These are phyloP conservation scores for Rhododendron kiyosumense DNA, from an alignment of 148 eudicot species.

Conservation along the genomic window DNA sequence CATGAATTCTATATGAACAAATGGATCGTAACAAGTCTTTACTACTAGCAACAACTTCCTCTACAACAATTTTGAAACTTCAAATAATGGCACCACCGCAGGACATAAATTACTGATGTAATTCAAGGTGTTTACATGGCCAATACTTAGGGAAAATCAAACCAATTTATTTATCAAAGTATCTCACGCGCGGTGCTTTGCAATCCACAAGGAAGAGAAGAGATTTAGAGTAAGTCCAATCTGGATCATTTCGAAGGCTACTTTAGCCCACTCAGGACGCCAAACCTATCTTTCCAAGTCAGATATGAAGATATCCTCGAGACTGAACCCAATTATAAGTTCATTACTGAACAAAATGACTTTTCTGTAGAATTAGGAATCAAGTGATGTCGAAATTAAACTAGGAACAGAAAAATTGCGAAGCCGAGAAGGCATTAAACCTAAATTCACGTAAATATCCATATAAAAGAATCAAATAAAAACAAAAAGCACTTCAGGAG, in stretches of 20 bases:
- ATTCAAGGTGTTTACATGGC: neutral
- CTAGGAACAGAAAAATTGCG: neutral
- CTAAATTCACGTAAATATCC: neutral
- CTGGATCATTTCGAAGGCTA: neutral
- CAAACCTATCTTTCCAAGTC: neutral
- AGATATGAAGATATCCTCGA: neutral
- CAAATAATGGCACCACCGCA: neutral
- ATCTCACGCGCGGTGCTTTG: neutral
- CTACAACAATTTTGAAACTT: neutral
- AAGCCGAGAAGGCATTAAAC: neutral
- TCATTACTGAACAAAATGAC: neutral
- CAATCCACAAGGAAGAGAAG: neutral
- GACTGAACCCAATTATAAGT: neutral
- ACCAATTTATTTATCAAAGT: neutral
- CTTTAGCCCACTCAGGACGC: neutral
- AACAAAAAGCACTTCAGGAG: neutral
- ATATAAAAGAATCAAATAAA: neutral
- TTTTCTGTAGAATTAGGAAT: neutral
- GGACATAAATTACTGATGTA: neutral
- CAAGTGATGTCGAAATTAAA: neutral
- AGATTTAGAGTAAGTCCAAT: neutral
- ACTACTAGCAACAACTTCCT: too few species aligned
- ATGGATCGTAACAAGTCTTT: too few species aligned
- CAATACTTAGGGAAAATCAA: neutral
- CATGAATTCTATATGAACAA: too few species aligned